Percentiles rank a stretch among this genome's conserved stretches.
Conservation (phyloP, 495 filamentous ascomycete species). For the Penicillium malachiteum region DNA sequence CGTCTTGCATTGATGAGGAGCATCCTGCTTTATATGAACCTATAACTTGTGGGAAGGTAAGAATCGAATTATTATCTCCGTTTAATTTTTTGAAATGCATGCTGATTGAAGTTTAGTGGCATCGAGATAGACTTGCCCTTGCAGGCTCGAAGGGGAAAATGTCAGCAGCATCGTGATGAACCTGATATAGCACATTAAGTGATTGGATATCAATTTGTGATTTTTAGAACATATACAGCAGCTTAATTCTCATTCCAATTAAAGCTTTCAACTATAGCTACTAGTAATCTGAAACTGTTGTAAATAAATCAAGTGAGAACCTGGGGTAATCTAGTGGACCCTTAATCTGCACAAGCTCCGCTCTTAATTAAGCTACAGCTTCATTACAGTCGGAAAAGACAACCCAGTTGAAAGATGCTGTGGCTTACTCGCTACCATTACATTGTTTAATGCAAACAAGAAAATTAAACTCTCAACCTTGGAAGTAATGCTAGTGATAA, state of each 20-base stretch:
- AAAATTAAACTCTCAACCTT: neutral
- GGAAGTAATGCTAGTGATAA: neutral
- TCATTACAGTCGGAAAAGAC: neutral
- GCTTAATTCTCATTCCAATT: too few relatives aligned
- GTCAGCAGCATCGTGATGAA: neutral
- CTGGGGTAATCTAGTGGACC: neutral
- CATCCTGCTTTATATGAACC: constrained; percentile 57
- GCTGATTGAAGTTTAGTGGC: constrained; percentile 23
- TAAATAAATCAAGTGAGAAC: neutral
- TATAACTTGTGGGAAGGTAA: constrained; percentile 53
- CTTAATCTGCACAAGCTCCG: neutral
- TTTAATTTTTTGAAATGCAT: neutral
- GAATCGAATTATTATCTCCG: neutral
- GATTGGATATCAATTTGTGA: too few relatives aligned
- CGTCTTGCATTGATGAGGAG: constrained; percentile 50
- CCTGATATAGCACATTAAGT: too few relatives aligned
- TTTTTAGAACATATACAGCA: too few relatives aligned
- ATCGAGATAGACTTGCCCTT: constrained; percentile 41
- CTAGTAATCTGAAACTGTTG: neutral
- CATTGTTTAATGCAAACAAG: neutral
- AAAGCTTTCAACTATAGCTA: too few relatives aligned
- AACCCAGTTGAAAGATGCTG: neutral
- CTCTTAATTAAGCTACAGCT: constrained; percentile 1
- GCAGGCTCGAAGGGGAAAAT: constrained; percentile 34
- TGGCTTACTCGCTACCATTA: neutral